Evolutionary conservation across 352 stramenopile genomes (phyloP), one percentile per base, ranked within the genome.

Genomic region (Sclerospora graminicola): DNA sequence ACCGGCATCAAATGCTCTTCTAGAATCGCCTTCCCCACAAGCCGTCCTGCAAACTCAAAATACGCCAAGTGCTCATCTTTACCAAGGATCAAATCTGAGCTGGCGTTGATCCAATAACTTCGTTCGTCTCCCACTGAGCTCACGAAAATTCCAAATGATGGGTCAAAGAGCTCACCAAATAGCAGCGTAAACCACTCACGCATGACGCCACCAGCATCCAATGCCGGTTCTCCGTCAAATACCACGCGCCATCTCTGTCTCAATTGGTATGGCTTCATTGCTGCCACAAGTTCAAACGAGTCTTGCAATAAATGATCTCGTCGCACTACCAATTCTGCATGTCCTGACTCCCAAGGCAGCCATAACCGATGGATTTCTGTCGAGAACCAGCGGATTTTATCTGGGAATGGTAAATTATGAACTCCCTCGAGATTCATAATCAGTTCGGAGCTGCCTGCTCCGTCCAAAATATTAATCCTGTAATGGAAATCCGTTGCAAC

Each of bases 101-200:
- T 84, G 9, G 82, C 70, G 42, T 92, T 92, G 45, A 93, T 86
- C 63, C 78, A 89, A 57, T 90, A 94, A 39, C 76, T 84, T 19
- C 71, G 67, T 38, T 86, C 75, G 30, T 89, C 75, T 14, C 69
- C 74, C 23, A 82, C 66, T 0, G 70, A 84, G 11, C 65, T 76
- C 8, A 76, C 51, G 45, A 94, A 95, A 16, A 94, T 60, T 4
- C 82, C 85, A 24, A 87, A 77, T 0, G 56, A 48, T 0, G 77
- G 78, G 42, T 89, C 81, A 16, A 96, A 95, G 1, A 96, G 45
- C 46, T 88, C 79, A 0, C 54, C 56, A 41, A 86, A 88, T 10
- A 94, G 52, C 10, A 95, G 60, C 27, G 75, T 85, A 49, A 95
- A 94, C 85, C 85, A 96, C 52, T 94, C 85, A 14, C 85, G 76